phyloP scores from a whole-genome alignment of 139 green algal genomes.

The Coelastrella sp. region DNA sequence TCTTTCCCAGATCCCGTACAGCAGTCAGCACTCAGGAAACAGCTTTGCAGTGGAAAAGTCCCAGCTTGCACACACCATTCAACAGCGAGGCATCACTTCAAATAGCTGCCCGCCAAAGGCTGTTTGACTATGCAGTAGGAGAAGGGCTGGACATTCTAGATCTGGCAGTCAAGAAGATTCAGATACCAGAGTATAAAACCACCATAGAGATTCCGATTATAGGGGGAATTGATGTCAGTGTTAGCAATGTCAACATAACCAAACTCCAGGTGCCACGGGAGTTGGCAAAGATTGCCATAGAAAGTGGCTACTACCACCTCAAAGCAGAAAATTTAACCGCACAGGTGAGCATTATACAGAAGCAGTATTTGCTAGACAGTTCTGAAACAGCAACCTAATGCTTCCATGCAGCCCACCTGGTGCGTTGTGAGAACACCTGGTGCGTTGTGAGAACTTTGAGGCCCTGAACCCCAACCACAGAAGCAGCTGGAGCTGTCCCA shows the following conservation, averaged over 20 bases:
- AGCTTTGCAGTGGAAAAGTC: background rate
- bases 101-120: conserved; percentile 51
- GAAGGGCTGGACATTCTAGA: conserved; percentile 48
- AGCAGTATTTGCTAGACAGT: too few relatives aligned
- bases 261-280: conserved; percentile 29
- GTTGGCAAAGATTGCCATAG: conserved; percentile 44
- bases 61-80: conserved; percentile 24
- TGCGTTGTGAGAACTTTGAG: too few relatives aligned
- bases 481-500: too few relatives aligned
- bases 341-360: background rate
- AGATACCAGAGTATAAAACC: conserved; percentile 45
- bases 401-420: too few relatives aligned
- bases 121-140: conserved; percentile 59
- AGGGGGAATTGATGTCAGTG: conserved; percentile 39
- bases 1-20: background rate
- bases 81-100: conserved; percentile 52
- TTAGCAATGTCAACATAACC: conserved; percentile 43
- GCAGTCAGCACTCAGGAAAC: background rate
- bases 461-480: too few relatives aligned
- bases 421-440: too few relatives aligned
- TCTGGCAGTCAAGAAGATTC: conserved; percentile 20
- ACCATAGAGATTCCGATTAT: conserved; percentile 42
- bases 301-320: conserved; percentile 46
- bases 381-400: too few relatives aligned
- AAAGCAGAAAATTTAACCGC: conserved; percentile 44